Conservation (phyloP, 164 flowering plant species). For the Santalum album region DNA sequence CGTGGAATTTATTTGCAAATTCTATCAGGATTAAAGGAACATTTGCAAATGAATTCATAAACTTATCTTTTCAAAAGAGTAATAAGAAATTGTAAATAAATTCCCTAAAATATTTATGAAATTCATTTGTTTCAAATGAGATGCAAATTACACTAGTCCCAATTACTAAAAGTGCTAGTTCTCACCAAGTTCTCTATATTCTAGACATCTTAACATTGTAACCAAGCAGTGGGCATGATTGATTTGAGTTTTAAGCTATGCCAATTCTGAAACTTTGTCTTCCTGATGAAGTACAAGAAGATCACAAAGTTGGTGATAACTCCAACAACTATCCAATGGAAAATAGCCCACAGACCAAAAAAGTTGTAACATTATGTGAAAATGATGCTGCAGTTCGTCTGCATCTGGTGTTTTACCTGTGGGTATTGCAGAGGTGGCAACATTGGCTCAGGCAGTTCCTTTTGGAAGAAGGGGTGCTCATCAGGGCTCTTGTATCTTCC, state of each 20-base stretch:
- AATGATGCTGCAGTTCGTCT: background rate
- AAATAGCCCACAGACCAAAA: background rate
- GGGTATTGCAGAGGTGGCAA: conserved; percentile 85
- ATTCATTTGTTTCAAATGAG: too few species aligned
- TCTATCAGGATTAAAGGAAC: too few species aligned
- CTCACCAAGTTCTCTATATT: background rate
- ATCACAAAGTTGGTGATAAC: background rate
- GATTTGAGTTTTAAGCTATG: background rate
- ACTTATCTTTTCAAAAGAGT: too few species aligned
- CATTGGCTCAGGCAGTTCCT: conserved; percentile 63
- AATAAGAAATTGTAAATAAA: too few species aligned
- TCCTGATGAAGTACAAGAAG: background rate
- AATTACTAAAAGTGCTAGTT: background rate
- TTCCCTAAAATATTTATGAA: too few species aligned
- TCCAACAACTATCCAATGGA: too few species aligned
- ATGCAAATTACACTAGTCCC: background rate
- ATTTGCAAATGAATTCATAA: too few species aligned
- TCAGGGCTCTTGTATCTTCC: conserved; percentile 93
- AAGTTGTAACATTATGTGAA: too few species aligned
- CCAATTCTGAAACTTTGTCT: background rate
- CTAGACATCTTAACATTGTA: background rate
- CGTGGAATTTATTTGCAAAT: too few species aligned
- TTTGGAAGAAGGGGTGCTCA: conserved; percentile 90
- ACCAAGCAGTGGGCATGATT: background rate
- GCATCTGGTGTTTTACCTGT: conserved; percentile 35